Base-by-base conservation (phyloP, 2,329 filamentous ascomycete genomes). In the Colletotrichum sp. region DNA sequence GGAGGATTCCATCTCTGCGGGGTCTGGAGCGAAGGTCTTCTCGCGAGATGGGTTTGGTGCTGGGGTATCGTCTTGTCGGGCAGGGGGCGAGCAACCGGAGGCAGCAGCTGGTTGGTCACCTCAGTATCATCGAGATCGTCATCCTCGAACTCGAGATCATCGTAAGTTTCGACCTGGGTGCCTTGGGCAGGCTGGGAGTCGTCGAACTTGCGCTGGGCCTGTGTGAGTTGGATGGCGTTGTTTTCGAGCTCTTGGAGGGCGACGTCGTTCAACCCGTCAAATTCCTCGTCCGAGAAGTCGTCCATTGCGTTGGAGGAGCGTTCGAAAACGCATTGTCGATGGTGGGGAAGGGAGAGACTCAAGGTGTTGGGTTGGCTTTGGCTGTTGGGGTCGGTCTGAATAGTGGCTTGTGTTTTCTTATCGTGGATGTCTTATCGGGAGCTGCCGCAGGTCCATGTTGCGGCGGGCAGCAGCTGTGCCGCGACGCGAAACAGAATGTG, bases 281-380 rank as follows among this genome's bases (percentile, higher is more conserved):
- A 87, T 76, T 89, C 91, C 81, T 93, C 92, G 81, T 93, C 92
- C 75, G 88, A 91, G 81, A 92, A 93, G 77, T 91, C 89, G 85
- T 92, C 91, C 85, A 89, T 89, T 66, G 32, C 70, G 21, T 21
- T 2, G 26, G 18, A 26, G 21, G 10, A 62, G 52, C 36, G 71
- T 72, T 44, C 39, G 28, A n/a, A 18, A 28, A 32, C 32, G 36
- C 49, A 68, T 68, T 57, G 44, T 68, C 18, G 65, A 68, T n/a
- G 15, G 6, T 16, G 18, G 2, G n/a, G 15, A 34, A 13, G 28
- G 24, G 28, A 49, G 44, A 49, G n/a, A 21, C 44, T 21, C 44
- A 21, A 21, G 12, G n/a, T 4, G n/a, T 13, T 21, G 44, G 44
- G 6, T 21, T 13, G 44, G n/a, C 10, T 49, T 49, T 21, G 44